Evolutionary conservation across 2,329 filamentous ascomycete genomes (phyloP), one percentile per base, ranked within the genome.

Genomic region (Metarhizium anisopliae): DNA sequence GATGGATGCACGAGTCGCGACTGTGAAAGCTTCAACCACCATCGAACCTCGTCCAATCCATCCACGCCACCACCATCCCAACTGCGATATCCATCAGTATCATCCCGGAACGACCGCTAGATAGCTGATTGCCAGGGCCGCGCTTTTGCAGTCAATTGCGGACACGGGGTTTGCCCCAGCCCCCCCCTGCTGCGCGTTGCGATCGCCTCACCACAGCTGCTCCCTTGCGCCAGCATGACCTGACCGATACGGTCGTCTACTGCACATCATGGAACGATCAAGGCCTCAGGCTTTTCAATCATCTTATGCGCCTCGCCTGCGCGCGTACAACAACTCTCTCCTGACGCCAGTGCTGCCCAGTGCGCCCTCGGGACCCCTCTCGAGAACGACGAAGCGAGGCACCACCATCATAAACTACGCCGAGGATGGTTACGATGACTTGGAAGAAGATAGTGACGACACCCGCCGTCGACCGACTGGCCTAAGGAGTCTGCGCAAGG

Each of bases 371-470:
- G 85, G 84, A 29, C 82, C 86, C 43, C 75, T 82, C 58, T 81
- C 89, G 64, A 84, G 93, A 68, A 95, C 89, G n/a, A 97, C 94
- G 8, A 97, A 99, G 77, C 87, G 94, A 72, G 94, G 94, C 56
- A 97, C 94, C 2, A 94, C 90, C 38, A 89, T 93, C 60, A 94
- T 97, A 73, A 99, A 96, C 74, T 99, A 99, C 68, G 93, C 94
- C 29, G 94, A 99, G 69, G 93, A 97, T 69, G 92, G 92, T 50
- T 95, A 87, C 67, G 93, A 96, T 62, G 91, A 93, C 65, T 71
- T 82, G 56, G 82, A 84, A 42, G 82, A 86, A 55, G 88, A 90
- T 59, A 86, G 88, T 52, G 87, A 90, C 59, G 87, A 90, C 55
- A 78, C 82, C 58, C 82, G 90, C 60, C 85, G 93, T 60, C 86